phyloP scores from a whole-genome alignment of 2,329 filamentous ascomycete species.

The Cercospora sp. region DNA sequence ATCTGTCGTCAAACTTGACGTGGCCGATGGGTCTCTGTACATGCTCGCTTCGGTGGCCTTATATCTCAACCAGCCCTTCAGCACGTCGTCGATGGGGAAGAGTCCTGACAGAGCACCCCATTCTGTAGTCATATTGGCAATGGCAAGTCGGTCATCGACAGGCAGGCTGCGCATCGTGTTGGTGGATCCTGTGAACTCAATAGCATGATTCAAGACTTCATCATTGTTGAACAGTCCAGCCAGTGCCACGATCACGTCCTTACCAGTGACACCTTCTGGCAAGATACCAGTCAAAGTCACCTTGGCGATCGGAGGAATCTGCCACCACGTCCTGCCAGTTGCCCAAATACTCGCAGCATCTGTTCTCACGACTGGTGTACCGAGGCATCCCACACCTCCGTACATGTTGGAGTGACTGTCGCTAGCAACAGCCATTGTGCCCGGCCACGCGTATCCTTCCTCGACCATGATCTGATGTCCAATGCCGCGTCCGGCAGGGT shows the following conservation, averaged over 20 bases:
- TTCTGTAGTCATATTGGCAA: slow-evolving; percentile 79
- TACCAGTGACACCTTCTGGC: slow-evolving; percentile 79
- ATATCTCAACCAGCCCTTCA: slow-evolving; percentile 71
- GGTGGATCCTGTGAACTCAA: slow-evolving; percentile 82
- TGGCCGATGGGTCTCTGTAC: slow-evolving; percentile 51
- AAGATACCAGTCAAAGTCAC: slow-evolving; percentile 74
- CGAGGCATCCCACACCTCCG: slow-evolving; percentile 73
- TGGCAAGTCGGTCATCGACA: slow-evolving; percentile 72
- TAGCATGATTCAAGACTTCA: slow-evolving; percentile 85
- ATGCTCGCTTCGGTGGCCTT: slow-evolving; percentile 74
- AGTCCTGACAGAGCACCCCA: slow-evolving; percentile 73
- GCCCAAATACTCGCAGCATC: slow-evolving; percentile 86
- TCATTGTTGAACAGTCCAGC: slow-evolving; percentile 83
- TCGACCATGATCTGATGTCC: slow-evolving; percentile 93
- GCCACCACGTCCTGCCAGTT: slow-evolving; percentile 82
- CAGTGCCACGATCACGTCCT: slow-evolving; percentile 89
- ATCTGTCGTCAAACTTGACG: slow-evolving; percentile 50
- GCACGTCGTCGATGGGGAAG: slow-evolving; percentile 75
- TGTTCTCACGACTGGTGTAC: slow-evolving; percentile 80
- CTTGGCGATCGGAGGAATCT: slow-evolving; percentile 79
- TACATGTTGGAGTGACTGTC: slow-evolving; percentile 83
- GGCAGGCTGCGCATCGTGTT: slow-evolving; percentile 72
- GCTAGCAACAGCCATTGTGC: slow-evolving; percentile 76
- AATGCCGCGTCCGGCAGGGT: slow-evolving; percentile 74
- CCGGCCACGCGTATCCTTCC: slow-evolving; percentile 81